A percentile compares a stretch with the other conserved stretches of the same genome.
Evolutionary conservation across 2,329 filamentous ascomycete species (phyloP).

Genomic region (Emergomyces africanus): DNA sequence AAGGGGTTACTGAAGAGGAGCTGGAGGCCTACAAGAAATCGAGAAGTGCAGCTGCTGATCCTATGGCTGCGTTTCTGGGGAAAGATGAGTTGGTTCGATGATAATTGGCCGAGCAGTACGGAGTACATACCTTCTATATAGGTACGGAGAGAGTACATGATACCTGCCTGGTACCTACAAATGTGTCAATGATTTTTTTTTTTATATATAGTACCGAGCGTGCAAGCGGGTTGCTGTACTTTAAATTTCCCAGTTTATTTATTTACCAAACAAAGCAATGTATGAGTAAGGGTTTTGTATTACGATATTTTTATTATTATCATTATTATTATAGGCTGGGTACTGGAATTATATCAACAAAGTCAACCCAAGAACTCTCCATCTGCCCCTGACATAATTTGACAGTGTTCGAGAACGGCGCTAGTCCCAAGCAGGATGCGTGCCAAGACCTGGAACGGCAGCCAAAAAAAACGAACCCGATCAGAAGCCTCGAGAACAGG

Average conservation of each 20-base stretch:
- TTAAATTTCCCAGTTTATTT: neutral
- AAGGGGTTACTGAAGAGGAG: conserved; percentile 67
- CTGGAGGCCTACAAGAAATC: conserved; percentile 76
- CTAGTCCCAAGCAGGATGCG: neutral
- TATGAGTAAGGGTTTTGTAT: neutral
- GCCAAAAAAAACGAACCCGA: neutral
- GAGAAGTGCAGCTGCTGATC: conserved; percentile 61
- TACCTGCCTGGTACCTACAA: no score
- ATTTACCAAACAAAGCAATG: neutral
- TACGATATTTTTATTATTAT: no score
- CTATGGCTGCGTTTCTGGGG: conserved; percentile 71
- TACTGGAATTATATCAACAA: neutral
- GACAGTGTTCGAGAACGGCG: neutral
- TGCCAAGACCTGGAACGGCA: neutral
- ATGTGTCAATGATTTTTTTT: neutral
- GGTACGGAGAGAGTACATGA: no score
- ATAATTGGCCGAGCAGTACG: neutral
- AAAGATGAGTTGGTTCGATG: conserved; percentile 48
- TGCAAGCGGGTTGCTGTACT: conserved; percentile 6
- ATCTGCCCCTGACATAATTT: neutral
- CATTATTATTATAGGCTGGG: neutral
- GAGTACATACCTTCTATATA: no score
- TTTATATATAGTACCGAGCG: neutral
- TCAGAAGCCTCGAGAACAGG: neutral
- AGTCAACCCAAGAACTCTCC: neutral